A percentile compares a stretch with the other conserved stretches of the same genome.
Conservation (phyloP, 1,284 basidiomycete species). For the Exobasidium cylindrosporum region DNA sequence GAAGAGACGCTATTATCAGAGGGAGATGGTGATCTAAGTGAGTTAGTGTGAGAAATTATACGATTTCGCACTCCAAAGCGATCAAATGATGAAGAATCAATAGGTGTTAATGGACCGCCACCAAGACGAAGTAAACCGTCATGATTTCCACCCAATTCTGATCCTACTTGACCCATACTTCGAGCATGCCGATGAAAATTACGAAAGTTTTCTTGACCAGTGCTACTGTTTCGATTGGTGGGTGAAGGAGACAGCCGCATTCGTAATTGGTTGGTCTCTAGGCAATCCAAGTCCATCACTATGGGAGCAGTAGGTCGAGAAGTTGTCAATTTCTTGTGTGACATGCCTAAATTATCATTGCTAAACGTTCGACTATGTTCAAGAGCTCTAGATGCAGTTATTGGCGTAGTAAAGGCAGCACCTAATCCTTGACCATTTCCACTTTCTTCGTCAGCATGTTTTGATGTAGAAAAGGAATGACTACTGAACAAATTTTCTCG, state of each 20-base stretch:
- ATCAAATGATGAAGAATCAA: neutral
- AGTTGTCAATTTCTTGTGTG: neutral
- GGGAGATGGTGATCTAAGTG: conserved; percentile 4
- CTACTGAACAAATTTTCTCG: neutral
- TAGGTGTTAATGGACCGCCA: neutral
- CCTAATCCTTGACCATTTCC: neutral
- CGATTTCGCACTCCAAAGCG: conserved; percentile 4
- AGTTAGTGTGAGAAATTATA: neutral
- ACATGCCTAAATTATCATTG: neutral
- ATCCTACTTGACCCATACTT: conserved; percentile 9
- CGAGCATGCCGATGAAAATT: conserved; percentile 6
- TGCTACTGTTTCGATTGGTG: neutral
- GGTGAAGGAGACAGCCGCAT: neutral
- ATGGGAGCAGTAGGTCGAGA: neutral
- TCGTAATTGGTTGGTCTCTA: neutral
- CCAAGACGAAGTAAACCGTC: conserved; percentile 3
- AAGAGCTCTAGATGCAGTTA: neutral
- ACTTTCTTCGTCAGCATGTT: neutral
- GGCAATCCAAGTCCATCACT: neutral
- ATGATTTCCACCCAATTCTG: conserved; percentile 1
- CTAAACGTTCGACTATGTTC: neutral
- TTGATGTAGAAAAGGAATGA: neutral
- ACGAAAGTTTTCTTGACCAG: neutral
- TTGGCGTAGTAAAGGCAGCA: neutral
- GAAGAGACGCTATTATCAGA: neutral